A percentile compares a stretch with the other conserved stretches of the same genome.
These are phyloP conservation scores for Heterobasidion occidentale DNA, from an alignment of 1,284 basidiomycete species.

Conservation along the genomic window DNA sequence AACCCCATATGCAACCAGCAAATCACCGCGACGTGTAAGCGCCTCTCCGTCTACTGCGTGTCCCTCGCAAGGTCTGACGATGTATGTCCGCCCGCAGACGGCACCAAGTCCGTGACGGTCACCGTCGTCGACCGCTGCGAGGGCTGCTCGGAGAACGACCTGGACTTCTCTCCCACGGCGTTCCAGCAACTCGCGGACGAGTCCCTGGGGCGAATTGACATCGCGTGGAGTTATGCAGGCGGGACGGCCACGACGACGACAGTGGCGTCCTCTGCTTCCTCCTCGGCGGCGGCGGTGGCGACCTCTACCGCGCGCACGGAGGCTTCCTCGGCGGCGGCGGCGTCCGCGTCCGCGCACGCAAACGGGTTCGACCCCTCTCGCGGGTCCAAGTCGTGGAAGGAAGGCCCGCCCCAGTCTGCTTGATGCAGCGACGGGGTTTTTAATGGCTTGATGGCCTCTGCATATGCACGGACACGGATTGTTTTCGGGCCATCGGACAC, in stretches of 20 bases:
- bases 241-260: neutral
- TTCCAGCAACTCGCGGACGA: constrained; percentile 33
- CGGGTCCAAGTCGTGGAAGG: neutral
- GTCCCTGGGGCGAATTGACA: constrained; percentile 33
- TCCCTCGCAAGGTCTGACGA: neutral
- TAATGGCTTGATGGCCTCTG: neutral
- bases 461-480: neutral
- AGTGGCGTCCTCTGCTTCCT: neutral
- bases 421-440: neutral
- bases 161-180: constrained; percentile 55
- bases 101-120: constrained; percentile 41
- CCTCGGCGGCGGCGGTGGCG: neutral
- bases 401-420: neutral
- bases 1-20: constrained; percentile 25
- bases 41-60: neutral
- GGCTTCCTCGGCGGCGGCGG: neutral
- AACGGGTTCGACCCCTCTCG: too few species aligned
- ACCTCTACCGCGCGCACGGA: neutral
- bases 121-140: constrained; percentile 54
- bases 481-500: too few species aligned
- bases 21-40: constrained; percentile 19
- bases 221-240: neutral
- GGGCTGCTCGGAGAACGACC: constrained; percentile 40
- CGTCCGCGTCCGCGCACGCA: neutral
- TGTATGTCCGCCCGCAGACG: constrained; percentile 26